phyloP scores from a whole-genome alignment of 495 filamentous ascomycete genomes.

The Aspergillus cavernicola region DNA sequence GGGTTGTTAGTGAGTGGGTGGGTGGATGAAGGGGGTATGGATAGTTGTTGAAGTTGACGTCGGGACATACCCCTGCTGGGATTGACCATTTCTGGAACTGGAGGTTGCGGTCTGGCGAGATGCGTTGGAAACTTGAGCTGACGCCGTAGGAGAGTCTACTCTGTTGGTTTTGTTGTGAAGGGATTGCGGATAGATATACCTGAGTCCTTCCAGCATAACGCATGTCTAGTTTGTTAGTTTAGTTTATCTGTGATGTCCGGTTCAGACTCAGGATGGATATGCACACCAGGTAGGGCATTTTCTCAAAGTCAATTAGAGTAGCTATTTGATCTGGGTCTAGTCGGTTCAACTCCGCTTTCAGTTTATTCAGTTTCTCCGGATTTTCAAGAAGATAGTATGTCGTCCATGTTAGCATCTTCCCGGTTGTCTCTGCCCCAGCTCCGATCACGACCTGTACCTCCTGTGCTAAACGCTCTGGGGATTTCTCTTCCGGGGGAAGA shows the following conservation, averaged over 20 bases:
- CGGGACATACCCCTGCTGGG: slow-evolving; percentile 32
- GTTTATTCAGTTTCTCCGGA: slow-evolving; percentile 25
- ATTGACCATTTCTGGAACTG: slow-evolving; percentile 43
- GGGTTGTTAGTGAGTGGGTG: background rate
- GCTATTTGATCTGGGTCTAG: slow-evolving; percentile 21
- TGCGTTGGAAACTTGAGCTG: slow-evolving; percentile 31
- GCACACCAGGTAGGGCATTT: slow-evolving; percentile 29
- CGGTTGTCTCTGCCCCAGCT: slow-evolving; percentile 47
- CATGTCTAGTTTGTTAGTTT: slow-evolving; percentile 8
- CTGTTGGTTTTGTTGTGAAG: background rate
- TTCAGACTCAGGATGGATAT: too few relatives aligned
- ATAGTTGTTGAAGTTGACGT: too few relatives aligned
- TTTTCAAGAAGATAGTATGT: slow-evolving; percentile 41
- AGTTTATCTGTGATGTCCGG: background rate
- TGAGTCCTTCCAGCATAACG: slow-evolving; percentile 32
- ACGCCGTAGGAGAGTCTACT: slow-evolving; percentile 28
- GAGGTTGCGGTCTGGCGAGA: slow-evolving; percentile 32
- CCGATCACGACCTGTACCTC: slow-evolving; percentile 43
- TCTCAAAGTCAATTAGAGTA: slow-evolving; percentile 27
- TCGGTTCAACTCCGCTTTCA: slow-evolving; percentile 26
- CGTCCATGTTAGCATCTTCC: slow-evolving; percentile 31
- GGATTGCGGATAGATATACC: slow-evolving; percentile 7
- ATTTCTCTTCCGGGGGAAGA: slow-evolving; percentile 37
- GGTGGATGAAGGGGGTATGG: background rate
- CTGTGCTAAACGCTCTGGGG: slow-evolving; percentile 28